phyloP scores from a whole-genome alignment of 495 filamentous ascomycete genomes.

The Penicillium macrosclerotiorum region DNA sequence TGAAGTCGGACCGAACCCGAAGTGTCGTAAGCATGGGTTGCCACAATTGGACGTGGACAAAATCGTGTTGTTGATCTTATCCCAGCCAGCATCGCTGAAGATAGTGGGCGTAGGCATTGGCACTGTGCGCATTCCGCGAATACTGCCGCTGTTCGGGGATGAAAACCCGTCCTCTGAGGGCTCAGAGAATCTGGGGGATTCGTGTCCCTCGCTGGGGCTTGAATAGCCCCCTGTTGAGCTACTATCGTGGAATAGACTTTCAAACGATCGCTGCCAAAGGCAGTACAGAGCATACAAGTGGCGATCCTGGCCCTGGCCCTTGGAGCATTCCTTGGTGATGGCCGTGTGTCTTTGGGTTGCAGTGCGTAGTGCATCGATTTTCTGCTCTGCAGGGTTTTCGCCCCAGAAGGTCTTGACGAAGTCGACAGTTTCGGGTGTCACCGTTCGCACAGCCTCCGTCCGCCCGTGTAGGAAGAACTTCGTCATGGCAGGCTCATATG shows the following conservation, averaged over 20 bases:
- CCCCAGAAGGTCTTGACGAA: constrained; percentile 96
- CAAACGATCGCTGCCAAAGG: constrained; percentile 87
- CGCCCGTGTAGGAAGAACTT: constrained; percentile 90
- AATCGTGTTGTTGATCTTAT: constrained; percentile 91
- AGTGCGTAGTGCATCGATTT: constrained; percentile 79
- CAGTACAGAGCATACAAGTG: constrained; percentile 94
- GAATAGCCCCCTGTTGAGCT: constrained; percentile 54
- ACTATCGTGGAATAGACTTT: constrained; percentile 57
- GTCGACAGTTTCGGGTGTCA: constrained; percentile 74
- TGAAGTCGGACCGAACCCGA: constrained; percentile 93
- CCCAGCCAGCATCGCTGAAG: constrained; percentile 89
- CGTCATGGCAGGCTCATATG: constrained; percentile 98
- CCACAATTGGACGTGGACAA: constrained; percentile 98
- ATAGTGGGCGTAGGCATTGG: constrained; percentile 63
- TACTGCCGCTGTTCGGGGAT: constrained; percentile 30
- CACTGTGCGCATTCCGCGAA: constrained; percentile 30
- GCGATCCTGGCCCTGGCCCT: constrained; percentile 87
- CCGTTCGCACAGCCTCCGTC: constrained; percentile 88
- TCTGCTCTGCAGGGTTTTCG: constrained; percentile 75
- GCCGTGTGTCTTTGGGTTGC: constrained; percentile 79
- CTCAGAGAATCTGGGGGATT: constrained; percentile 53
- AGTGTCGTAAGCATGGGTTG: constrained; percentile 93
- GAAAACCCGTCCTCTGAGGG: constrained; percentile 45
- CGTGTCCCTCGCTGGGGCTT: constrained; percentile 50
- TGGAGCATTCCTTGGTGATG: constrained; percentile 82